Base-by-base conservation (phyloP, 495 filamentous ascomycete species). In the Xylaria longipes region DNA sequence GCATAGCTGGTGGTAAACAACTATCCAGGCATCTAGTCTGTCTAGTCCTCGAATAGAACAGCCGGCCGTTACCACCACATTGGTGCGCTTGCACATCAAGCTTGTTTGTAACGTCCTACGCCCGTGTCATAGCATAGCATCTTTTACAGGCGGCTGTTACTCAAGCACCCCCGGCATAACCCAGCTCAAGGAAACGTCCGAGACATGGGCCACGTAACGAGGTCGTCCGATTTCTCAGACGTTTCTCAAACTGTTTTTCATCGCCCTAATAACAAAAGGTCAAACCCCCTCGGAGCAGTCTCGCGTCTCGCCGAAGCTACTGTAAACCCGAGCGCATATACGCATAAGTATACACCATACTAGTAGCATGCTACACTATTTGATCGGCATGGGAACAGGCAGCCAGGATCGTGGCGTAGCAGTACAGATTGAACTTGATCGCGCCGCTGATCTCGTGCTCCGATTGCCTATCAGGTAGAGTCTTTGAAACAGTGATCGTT, bases 201-300 rank as follows among this genome's bases (percentile, higher is more conserved):
- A 70, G 68, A 70, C 68, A 70, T 70, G 9, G 43, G 58, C 60
- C 58, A 52, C 68, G 22, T 45, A 48, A 70, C 68, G 68, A 70
- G 58, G 68, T 63, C 68, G 58, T 70, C 68, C 22, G 58, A 54
- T 56, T 29, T 70, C 58, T 56, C 68, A 70, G 68, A 56, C 68
- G 58, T 35, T 64, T 70, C 58, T 64, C 66, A 68, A 68, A 57
- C 66, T 60, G 41, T 43, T 31, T 61, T 50, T 20, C 67, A 69
- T 70, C n/a, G 45, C 45, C 31, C 68, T 41, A 33, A 37, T 7
- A 63, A 54, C 31, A 58, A 60, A 60, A 37, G 57, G 29, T 69
- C 67, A 61, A 61, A 60, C 68, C 35, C 31, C 57, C 68, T 63
- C 57, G 58, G n/a, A 3, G 7, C 37, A 5, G 2, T 33, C 50